Evolutionary conservation across 2,329 filamentous ascomycete genomes (phyloP).

Genomic region (Apiospora aurea): DNA sequence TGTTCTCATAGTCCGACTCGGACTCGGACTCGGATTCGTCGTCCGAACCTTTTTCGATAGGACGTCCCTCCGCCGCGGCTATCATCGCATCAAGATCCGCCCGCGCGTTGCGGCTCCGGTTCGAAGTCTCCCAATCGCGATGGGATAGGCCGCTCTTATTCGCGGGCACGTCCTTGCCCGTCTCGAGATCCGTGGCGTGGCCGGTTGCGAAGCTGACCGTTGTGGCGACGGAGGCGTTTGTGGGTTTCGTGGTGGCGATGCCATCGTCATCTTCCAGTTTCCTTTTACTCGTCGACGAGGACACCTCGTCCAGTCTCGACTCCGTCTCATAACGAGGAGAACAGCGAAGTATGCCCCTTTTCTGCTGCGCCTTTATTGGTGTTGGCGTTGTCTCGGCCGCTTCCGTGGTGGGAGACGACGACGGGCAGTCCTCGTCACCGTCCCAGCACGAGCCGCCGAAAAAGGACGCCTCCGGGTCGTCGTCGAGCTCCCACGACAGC

Average conservation of each 20-base stretch:
- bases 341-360: neutral
- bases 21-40: neutral
- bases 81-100: neutral
- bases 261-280: too few relatives aligned
- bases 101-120: neutral
- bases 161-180: conserved; percentile 7
- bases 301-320: neutral
- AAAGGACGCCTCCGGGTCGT: neutral
- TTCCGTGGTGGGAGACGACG: neutral
- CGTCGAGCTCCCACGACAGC: neutral
- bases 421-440: neutral
- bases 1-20: neutral
- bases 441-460: neutral
- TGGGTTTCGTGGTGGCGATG: neutral
- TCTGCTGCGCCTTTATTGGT: neutral
- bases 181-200: neutral
- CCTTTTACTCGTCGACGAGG: neutral
- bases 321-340: neutral
- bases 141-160: neutral
- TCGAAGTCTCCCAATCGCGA: neutral
- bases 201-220: neutral
- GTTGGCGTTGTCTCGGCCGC: neutral
- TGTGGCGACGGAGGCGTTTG: neutral
- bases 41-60: neutral
- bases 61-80: neutral